Base-by-base conservation (phyloP, 2,329 filamentous ascomycete species). In the Exophiala alcalophila region DNA sequence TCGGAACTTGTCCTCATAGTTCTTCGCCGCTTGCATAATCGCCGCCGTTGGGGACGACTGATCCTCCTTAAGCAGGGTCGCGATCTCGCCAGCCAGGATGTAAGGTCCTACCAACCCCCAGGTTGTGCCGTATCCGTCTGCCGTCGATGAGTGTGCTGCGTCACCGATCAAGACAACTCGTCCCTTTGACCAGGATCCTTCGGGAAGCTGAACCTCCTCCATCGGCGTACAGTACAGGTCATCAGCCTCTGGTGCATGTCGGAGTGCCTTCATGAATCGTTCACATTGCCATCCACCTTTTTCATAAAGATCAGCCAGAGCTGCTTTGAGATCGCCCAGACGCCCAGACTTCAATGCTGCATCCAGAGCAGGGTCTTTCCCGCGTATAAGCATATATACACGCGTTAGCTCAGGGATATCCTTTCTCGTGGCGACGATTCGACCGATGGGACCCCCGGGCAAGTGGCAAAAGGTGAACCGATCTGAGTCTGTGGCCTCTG, bases 21-120 rank as follows among this genome's bases (percentile, higher is more conserved):
- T 59, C 26, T 55, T 52, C 12, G 33, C 33, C 14, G 20, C 33
- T 11, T 36, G 33, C 23, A 25, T n/a, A 20, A 36, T 23, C 5
- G 23, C 33, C 5, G 33, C 9, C 11, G 33, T 19, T 15, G 33
- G 23, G 3, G 24, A 19, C 2, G 33, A 36, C 3, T 19, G 24
- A 16, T 26, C 14, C 8, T 36, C n/a, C 20, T 26, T 16, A 4
- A 15, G 26, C 21, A 16, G 33, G 7, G 59, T 25, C 57, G 57
- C 40, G 7, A 69, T 54, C 40, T 68, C 77, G 2, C 78, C 78
- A 0, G 77, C 77, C 3, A 82, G 63, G 2, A 78, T 59, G 53
- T 81, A 81, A 0, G 75, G 73, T 0, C 65, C 66, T 3, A 61
- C 52, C 2, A 69, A 47, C 10, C 60, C 59, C 2, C 53, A 52